These are phyloP conservation scores for Panaeolus cyanescens DNA, from an alignment of 768 basidiomycete genomes.

Conservation along the genomic window DNA sequence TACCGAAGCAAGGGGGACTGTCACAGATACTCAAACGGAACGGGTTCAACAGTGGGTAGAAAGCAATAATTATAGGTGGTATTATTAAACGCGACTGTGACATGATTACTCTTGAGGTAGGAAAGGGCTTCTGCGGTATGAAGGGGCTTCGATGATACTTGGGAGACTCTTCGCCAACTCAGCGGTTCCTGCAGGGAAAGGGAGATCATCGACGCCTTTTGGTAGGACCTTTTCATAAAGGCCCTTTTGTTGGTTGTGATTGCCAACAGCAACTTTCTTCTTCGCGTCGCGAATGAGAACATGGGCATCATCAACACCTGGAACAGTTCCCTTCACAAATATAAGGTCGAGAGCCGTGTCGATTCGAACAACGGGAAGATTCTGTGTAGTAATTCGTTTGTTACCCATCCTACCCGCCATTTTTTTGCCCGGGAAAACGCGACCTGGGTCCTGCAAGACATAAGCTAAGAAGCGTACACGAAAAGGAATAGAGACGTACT, in stretches of 20 bases:
- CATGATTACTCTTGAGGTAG: slow-evolving; percentile 61
- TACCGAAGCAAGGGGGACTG: no score
- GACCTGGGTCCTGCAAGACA: slow-evolving; percentile 80
- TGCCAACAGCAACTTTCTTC: slow-evolving; percentile 74
- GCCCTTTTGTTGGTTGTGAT: slow-evolving; percentile 69
- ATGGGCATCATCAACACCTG: slow-evolving; percentile 87
- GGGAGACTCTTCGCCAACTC: slow-evolving; percentile 72
- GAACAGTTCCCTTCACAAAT: slow-evolving; percentile 89
- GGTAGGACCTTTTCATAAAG: slow-evolving; percentile 78
- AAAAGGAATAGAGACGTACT: slow-evolving; percentile 42
- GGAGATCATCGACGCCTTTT: slow-evolving; percentile 80
- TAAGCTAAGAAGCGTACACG: slow-evolving; percentile 5
- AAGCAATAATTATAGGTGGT: slow-evolving; percentile 10
- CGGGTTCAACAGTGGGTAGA: not conserved
- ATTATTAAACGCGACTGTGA: slow-evolving; percentile 8
- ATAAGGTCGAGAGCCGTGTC: slow-evolving; percentile 86
- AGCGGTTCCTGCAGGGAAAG: slow-evolving; percentile 89
- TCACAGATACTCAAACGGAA: not conserved
- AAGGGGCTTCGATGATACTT: slow-evolving; percentile 67
- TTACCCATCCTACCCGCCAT: slow-evolving; percentile 96
- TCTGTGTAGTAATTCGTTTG: slow-evolving; percentile 79
- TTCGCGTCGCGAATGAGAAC: slow-evolving; percentile 88
- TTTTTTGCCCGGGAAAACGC: slow-evolving; percentile 96
- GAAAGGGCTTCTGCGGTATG: slow-evolving; percentile 78
- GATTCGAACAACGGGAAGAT: slow-evolving; percentile 85